Evolutionary conservation across 83 land plant species (phyloP).

Genomic region (Larix sibirica): DNA sequence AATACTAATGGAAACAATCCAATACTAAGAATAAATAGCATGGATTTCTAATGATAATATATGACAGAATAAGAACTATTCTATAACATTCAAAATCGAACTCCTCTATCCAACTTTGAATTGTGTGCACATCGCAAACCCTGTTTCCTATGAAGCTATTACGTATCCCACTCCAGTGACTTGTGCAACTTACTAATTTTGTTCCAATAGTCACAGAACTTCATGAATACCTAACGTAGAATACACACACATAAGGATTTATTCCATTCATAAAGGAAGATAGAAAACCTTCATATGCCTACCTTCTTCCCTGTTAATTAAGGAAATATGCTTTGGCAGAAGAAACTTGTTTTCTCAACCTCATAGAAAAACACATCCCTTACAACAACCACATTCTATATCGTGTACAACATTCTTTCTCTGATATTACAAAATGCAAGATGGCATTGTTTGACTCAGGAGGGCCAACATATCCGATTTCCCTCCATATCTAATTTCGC

Average conservation of each 20-base stretch:
- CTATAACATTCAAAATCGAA: background rate
- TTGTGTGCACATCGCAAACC: background rate
- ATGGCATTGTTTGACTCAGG: too few species aligned
- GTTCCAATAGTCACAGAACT: background rate
- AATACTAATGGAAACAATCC: background rate
- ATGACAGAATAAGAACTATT: background rate
- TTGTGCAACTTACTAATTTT: background rate
- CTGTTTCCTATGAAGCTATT: background rate
- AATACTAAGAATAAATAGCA: background rate
- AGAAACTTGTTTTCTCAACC: background rate
- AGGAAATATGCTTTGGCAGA: too few species aligned
- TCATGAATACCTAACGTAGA: background rate
- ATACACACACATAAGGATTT: background rate
- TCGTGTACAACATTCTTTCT: too few species aligned
- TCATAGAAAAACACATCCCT: background rate
- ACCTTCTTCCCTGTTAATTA: too few species aligned
- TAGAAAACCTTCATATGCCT: too few species aligned
- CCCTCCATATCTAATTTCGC: too few species aligned
- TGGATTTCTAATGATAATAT: background rate
- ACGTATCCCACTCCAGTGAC: background rate
- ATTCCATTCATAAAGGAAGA: background rate
- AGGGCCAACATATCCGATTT: too few species aligned
- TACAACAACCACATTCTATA: too few species aligned
- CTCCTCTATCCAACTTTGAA: background rate
- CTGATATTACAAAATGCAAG: too few species aligned